A percentile compares a stretch with the other conserved stretches of the same genome.
Evolutionary conservation across 164 flowering plant species (phyloP).

Genomic region (Sextonia rubra): DNA sequence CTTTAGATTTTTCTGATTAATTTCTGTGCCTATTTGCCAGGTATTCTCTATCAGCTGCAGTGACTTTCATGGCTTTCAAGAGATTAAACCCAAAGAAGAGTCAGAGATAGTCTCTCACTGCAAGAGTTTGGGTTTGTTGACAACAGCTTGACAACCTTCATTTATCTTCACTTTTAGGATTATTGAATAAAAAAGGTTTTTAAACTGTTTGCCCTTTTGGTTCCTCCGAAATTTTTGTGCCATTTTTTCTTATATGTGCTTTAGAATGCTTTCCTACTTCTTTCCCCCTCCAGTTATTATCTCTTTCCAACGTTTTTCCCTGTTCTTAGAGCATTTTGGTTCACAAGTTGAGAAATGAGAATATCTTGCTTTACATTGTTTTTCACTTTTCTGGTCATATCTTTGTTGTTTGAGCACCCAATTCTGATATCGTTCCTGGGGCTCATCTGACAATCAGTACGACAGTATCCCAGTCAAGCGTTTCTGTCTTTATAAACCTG

Average conservation of each 20-base stretch:
- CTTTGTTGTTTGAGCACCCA: too few species aligned
- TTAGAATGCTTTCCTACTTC: not conserved
- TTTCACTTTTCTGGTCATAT: too few species aligned
- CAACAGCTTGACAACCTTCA: not conserved
- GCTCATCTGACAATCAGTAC: too few species aligned
- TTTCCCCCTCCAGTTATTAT: not conserved
- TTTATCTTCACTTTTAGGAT: not conserved
- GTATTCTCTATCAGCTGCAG: conserved; percentile 94
- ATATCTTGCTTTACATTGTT: too few species aligned
- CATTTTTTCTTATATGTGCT: not conserved
- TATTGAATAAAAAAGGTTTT: not conserved
- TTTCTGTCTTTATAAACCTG: too few species aligned
- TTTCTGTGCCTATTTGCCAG: conserved; percentile 32
- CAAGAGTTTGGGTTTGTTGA: conserved; percentile 2
- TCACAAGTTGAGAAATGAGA: too few species aligned
- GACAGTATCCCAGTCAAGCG: too few species aligned
- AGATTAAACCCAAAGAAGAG: conserved; percentile 52
- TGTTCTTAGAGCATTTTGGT: too few species aligned
- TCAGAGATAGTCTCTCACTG: conserved; percentile 26
- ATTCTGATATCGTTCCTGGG: too few species aligned
- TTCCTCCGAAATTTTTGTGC: not conserved
- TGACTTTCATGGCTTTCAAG: conserved; percentile 88
- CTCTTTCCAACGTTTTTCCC: not conserved
- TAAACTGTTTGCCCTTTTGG: not conserved
- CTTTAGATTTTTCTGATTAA: not conserved